Base-by-base conservation (phyloP, 306 rosid species). In the Parietaria judaica region DNA sequence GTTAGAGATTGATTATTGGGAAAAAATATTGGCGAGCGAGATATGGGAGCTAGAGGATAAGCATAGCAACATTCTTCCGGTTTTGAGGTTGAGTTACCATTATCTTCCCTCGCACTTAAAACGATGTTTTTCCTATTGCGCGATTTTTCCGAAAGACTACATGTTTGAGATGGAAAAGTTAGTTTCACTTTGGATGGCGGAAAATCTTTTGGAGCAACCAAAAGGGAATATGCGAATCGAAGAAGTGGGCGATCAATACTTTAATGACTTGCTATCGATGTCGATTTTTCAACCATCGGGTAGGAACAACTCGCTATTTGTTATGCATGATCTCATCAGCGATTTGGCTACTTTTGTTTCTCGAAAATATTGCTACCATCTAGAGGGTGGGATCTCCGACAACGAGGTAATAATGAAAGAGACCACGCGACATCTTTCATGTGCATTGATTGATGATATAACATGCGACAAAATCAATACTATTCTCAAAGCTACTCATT, bases 171-270 rank as follows among this genome's bases (percentile, higher is more conserved):
- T 57, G 31, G 56, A 65, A 9, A n/a, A 58, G 6, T 14, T 71
- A 43, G 12, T 58, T 6, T 16, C 38, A 1, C 31, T 55, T 0
- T 64, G 75, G 70, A 64, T 71, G 65, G 65, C 70, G 7, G 65
- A 71, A 52, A 50, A 36, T 63, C 47, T 63, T 14, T 49, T 63
- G 56, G 43, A 17, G 41, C 7, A 47, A 9, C 35, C 54, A 4
- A 61, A 31, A 9, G 14, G 16, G 11, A 45, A 61, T 31, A 61
- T 13, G 17, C 31, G 66, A 7, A 9, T 45, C 9, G 54, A 61
- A 45, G 54, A 45, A 23, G 37, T 55, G 37, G 59, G 38, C 11
- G 39, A 55, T 23, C 7, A 31, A 9, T 55, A 55, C 10, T 46
- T 61, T 47, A 17, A 12, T 34, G 59, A 64, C 3, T 16, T 70